A percentile compares a stretch with the other conserved stretches of the same genome.
Conservation (phyloP, 179 eudicot genomes). For the Silene coronaria region DNA sequence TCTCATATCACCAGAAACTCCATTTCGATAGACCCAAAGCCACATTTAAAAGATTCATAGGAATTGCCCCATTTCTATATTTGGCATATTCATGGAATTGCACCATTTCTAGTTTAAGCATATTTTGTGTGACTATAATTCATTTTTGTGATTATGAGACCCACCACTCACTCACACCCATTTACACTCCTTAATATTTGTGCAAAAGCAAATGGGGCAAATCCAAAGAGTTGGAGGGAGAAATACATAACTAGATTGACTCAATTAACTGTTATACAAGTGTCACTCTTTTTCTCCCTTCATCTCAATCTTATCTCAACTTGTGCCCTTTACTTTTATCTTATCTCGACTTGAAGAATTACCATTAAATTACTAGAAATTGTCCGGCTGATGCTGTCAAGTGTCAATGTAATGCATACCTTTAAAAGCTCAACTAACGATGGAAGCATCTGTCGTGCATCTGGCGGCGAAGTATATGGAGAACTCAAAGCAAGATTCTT, state of each 20-base stretch:
- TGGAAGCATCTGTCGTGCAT: slow-evolving; percentile 84
- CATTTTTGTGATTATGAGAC: too few relatives aligned
- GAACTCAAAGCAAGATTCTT: slow-evolving; percentile 92
- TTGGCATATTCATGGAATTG: too few relatives aligned
- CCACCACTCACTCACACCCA: too few relatives aligned
- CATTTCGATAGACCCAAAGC: background rate
- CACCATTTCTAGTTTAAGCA: too few relatives aligned
- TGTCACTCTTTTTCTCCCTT: background rate
- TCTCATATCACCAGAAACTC: background rate
- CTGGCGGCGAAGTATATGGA: slow-evolving; percentile 68
- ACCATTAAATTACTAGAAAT: background rate
- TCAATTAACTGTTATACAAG: background rate
- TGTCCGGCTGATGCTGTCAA: background rate
- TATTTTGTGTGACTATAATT: too few relatives aligned
- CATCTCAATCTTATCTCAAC: background rate
- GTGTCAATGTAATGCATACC: slow-evolving; percentile 33
- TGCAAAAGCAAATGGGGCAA: too few relatives aligned
- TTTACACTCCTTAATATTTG: too few relatives aligned
- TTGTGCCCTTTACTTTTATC: background rate
- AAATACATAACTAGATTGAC: background rate
- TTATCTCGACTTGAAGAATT: background rate
- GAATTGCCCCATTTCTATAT: too few relatives aligned
- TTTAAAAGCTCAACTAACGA: slow-evolving; percentile 75
- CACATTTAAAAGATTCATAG: too few relatives aligned
- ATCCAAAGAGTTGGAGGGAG: too few relatives aligned